Evolutionary conservation across 2,329 filamentous ascomycete genomes (phyloP).

Genomic region (Arthrobotrys conoides): DNA sequence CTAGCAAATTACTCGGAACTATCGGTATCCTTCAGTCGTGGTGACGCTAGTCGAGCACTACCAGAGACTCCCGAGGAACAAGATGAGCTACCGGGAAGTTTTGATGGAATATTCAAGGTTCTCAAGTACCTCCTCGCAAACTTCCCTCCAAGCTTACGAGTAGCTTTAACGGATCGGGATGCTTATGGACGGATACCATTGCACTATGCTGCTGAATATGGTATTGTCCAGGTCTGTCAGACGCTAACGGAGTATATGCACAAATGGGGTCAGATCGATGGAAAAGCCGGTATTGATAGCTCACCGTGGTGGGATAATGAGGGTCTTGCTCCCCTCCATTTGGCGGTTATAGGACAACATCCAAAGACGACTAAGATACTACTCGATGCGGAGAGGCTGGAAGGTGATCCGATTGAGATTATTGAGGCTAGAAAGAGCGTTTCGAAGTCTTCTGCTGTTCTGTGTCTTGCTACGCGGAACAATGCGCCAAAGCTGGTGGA

Average conservation of each 20-base stretch:
- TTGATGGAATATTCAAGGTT: slow-evolving; percentile 62
- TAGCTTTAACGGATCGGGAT: slow-evolving; percentile 79
- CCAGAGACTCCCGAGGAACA: slow-evolving; percentile 53
- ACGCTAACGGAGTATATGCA: slow-evolving; percentile 90
- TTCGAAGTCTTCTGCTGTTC: slow-evolving; percentile 86
- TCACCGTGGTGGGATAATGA: slow-evolving; percentile 92
- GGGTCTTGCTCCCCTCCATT: slow-evolving; percentile 89
- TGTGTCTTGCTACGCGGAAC: slow-evolving; percentile 88
- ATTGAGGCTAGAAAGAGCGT: slow-evolving; percentile 76
- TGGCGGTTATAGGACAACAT: slow-evolving; percentile 92
- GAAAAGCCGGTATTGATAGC: slow-evolving; percentile 87
- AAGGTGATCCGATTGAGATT: slow-evolving; percentile 75
- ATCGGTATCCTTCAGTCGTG: slow-evolving; percentile 64
- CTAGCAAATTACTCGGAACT: slow-evolving; percentile 71
- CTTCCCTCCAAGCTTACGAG: slow-evolving; percentile 77
- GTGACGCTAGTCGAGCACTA: slow-evolving; percentile 10
- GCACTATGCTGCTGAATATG: slow-evolving; percentile 95
- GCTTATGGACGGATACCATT: slow-evolving; percentile 85
- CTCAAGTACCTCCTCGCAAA: slow-evolving; percentile 74
- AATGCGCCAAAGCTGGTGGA: slow-evolving; percentile 88
- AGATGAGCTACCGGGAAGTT: slow-evolving; percentile 49
- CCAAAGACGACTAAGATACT: slow-evolving; percentile 85
- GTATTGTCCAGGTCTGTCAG: slow-evolving; percentile 90
- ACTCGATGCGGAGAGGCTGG: slow-evolving; percentile 84
- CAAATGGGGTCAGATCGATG: slow-evolving; percentile 87